Percentiles rank a stretch among this genome's conserved stretches.
Conservation (phyloP, 1,284 basidiomycete species). For the Laetiporus sulphureus region DNA sequence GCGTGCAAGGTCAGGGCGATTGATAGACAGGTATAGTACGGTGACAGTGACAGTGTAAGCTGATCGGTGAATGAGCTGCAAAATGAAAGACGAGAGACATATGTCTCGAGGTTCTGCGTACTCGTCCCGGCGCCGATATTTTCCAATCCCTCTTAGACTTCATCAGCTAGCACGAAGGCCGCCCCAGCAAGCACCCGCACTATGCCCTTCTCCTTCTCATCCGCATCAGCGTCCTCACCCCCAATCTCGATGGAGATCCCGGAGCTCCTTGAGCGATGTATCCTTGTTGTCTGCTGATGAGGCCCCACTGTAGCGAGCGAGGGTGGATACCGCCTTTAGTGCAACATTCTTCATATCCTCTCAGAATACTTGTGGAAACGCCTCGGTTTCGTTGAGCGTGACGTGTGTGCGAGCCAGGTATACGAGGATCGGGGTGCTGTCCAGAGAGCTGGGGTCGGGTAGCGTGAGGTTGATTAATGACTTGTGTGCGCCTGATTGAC, state of each 20-base stretch:
- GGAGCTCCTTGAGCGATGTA: conserved; percentile 68
- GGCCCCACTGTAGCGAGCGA: conserved; percentile 64
- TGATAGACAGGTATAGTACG: conserved; percentile 80
- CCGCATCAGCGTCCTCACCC: conserved; percentile 62
- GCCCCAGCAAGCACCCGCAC: conserved; percentile 79
- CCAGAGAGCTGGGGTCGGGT: conserved; percentile 56
- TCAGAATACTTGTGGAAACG: conserved; percentile 50
- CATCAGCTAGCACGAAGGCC: conserved; percentile 77
- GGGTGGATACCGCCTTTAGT: conserved; percentile 62
- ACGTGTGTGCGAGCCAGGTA: conserved; percentile 85
- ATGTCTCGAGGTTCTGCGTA: conserved; percentile 83
- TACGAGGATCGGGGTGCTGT: conserved; percentile 59
- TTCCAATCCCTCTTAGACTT: conserved; percentile 88
- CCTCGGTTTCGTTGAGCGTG: conserved; percentile 59
- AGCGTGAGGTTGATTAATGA: conserved; percentile 44
- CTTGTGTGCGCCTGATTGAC: conserved; percentile 65
- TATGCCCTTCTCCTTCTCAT: conserved; percentile 56
- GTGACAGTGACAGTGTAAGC: conserved; percentile 70
- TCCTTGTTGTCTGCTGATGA: conserved; percentile 42
- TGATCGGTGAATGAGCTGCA: not conserved
- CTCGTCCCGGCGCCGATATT: conserved; percentile 69
- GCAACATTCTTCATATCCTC: conserved; percentile 57
- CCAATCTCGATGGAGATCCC: conserved; percentile 87
- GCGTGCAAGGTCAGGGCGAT: conserved; percentile 81
- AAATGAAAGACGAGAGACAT: conserved; percentile 27